Conservation (phyloP, 257 asterid genomes). For the Primulina huaijiensis region DNA sequence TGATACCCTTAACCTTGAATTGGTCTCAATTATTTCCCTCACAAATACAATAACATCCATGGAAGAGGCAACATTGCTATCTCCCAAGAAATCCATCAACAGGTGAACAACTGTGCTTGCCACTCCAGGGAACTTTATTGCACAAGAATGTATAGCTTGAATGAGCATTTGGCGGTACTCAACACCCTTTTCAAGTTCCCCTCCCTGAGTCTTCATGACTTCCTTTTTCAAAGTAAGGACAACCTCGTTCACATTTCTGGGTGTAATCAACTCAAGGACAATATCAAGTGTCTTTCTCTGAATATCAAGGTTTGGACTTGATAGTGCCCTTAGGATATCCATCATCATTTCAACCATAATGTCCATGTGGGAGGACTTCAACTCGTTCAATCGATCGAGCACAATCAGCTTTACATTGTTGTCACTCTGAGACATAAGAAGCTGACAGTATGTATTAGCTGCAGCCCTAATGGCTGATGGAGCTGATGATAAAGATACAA, state of each 20-base stretch:
- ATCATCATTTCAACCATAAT: constrained; percentile 85
- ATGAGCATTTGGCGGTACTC: constrained; percentile 96
- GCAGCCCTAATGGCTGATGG: constrained; percentile 94
- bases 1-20: constrained; percentile 84
- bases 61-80: constrained; percentile 86
- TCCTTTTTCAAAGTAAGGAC: constrained; percentile 91
- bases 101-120: constrained; percentile 95
- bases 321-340: constrained; percentile 89
- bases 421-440: constrained; percentile 91
- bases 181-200: constrained; percentile 89
- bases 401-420: constrained; percentile 83
- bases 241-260: constrained; percentile 83
- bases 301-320: constrained; percentile 89
- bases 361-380: constrained; percentile 72
- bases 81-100: constrained; percentile 97
- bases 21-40: constrained; percentile 89
- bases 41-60: constrained; percentile 85
- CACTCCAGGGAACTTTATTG: constrained; percentile 91
- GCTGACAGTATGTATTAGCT: constrained; percentile 89
- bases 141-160: constrained; percentile 96
- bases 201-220: constrained; percentile 89
- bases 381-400: constrained; percentile 82
- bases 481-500: constrained; percentile 89
- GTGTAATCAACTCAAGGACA: constrained; percentile 83
- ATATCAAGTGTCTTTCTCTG: constrained; percentile 89